phyloP scores from a whole-genome alignment of 106 monocot species.

The Posidonia australis region DNA sequence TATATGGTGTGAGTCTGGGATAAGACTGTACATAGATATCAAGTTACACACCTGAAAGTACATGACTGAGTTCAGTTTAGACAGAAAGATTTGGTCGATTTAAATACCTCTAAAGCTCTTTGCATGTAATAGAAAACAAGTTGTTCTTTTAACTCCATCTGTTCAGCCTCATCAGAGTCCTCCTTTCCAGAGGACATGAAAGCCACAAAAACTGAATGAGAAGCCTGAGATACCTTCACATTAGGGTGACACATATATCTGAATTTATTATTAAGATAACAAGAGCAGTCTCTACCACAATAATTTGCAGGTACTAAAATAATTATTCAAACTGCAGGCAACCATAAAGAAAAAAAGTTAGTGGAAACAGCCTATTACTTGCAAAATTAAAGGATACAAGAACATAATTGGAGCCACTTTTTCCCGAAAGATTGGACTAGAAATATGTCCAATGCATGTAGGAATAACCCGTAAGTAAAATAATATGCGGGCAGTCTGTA shows the following conservation, averaged over 20 bases:
- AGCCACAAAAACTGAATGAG: constrained; percentile 86
- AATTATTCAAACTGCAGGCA: not conserved
- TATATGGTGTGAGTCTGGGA: constrained; percentile 71
- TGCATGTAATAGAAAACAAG: constrained; percentile 80
- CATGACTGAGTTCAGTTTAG: not conserved
- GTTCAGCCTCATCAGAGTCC: constrained; percentile 43
- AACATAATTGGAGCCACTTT: constrained; percentile 65
- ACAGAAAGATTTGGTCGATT: not conserved
- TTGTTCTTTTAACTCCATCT: constrained; percentile 55
- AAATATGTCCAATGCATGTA: constrained; percentile 54
- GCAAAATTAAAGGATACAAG: constrained; percentile 69
- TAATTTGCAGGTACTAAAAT: not conserved
- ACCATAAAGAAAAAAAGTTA: not conserved
- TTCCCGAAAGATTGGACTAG: constrained; percentile 43
- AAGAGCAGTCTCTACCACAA: not conserved
- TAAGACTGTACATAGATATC: constrained; percentile 34
- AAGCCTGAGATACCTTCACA: constrained; percentile 80
- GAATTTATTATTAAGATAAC: not conserved
- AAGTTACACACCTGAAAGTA: not conserved
- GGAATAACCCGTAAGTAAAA: constrained; percentile 85
- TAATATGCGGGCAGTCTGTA: constrained; percentile 76
- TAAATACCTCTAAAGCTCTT: constrained; percentile 80
- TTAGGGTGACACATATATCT: constrained; percentile 84
- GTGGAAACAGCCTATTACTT: not conserved
- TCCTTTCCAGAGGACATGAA: constrained; percentile 69